Evolutionary conservation across 208 protist species (phyloP).

Genomic region (Angomonas ambiguus): DNA sequence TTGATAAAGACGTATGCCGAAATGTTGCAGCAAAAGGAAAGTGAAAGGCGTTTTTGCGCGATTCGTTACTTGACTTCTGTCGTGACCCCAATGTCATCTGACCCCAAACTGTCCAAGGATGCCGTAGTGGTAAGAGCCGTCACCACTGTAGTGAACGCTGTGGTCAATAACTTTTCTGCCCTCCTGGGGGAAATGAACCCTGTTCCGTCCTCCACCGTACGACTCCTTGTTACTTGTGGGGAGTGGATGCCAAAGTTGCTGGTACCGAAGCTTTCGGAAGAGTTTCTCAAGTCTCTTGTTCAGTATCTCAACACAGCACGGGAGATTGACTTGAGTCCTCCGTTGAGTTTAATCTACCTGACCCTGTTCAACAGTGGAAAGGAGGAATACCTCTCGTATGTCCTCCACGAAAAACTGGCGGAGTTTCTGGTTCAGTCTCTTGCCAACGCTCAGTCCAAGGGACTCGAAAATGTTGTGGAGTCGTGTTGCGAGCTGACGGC

Average conservation of each 20-base stretch:
- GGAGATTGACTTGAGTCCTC: conserved; percentile 43
- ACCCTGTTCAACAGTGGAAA: conserved; percentile 5
- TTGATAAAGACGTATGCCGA: conserved; percentile 55
- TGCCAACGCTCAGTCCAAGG: background rate
- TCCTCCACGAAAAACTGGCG: conserved; percentile 37
- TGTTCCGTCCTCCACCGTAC: conserved; percentile 79
- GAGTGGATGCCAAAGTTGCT: conserved; percentile 46
- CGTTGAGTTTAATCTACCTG: conserved; percentile 32
- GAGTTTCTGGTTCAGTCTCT: conserved; percentile 43
- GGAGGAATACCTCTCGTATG: conserved; percentile 27
- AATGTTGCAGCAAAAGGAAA: conserved; percentile 49
- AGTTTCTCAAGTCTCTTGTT: conserved; percentile 21
- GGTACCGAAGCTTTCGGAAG: conserved; percentile 28
- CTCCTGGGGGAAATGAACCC: conserved; percentile 75
- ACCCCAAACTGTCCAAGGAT: conserved; percentile 17
- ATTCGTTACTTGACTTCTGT: conserved; percentile 72
- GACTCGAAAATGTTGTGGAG: conserved; percentile 30
- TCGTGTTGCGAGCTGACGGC: conserved; percentile 30
- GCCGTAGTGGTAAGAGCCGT: conserved; percentile 18
- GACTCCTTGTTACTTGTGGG: conserved; percentile 67
- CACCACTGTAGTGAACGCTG: conserved; percentile 25
- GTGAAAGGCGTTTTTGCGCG: conserved; percentile 54
- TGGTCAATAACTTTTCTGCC: conserved; percentile 31
- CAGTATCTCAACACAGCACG: conserved; percentile 28
- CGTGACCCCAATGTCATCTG: conserved; percentile 38